Conservation (phyloP, 768 basidiomycete genomes). For the Amyloporia xantha region DNA sequence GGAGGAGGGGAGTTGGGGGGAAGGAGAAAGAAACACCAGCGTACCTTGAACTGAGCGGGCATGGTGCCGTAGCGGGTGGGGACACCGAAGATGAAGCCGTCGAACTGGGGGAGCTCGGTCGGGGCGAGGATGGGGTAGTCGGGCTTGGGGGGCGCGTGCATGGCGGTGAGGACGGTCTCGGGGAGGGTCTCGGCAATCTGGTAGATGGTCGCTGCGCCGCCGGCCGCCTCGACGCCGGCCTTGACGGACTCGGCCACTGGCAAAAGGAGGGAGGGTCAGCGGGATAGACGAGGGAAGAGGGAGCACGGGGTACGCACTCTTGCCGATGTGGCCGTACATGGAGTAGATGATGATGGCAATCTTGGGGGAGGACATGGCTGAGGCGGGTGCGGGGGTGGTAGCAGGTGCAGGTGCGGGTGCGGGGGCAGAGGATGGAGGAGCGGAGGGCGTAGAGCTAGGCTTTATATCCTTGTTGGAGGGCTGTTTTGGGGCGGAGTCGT, state of each 20-base stretch:
- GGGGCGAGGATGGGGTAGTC: constrained; percentile 65
- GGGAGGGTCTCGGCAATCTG: constrained; percentile 77
- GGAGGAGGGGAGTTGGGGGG: too few relatives aligned
- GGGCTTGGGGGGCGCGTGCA: constrained; percentile 70
- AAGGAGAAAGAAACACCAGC: constrained; percentile 10
- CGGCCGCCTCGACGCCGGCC: constrained; percentile 34
- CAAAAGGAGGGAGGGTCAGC: constrained; percentile 7
- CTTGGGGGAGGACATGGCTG: constrained; percentile 32
- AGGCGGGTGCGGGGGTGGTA: constrained; percentile 4
- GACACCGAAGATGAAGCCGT: constrained; percentile 75
- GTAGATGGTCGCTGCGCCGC: constrained; percentile 41
- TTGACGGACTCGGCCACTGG: constrained; percentile 58
- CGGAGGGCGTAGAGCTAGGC: neutral
- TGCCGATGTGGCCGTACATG: constrained; percentile 69
- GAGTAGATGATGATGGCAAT: constrained; percentile 72
- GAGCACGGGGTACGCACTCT: constrained; percentile 30
- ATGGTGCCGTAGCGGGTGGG: constrained; percentile 80
- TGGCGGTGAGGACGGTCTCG: constrained; percentile 53
- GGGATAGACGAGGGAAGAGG: neutral
- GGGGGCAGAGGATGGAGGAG: constrained; percentile 7
- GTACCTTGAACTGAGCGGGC: constrained; percentile 74
- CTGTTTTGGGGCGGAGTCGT: constrained; percentile 8
- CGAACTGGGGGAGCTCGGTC: constrained; percentile 49
- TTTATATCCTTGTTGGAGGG: constrained; percentile 1
- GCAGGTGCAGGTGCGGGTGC: constrained; percentile 7